phyloP scores from a whole-genome alignment of 345 rosid genomes.

The Hibiscus mutabilis region DNA sequence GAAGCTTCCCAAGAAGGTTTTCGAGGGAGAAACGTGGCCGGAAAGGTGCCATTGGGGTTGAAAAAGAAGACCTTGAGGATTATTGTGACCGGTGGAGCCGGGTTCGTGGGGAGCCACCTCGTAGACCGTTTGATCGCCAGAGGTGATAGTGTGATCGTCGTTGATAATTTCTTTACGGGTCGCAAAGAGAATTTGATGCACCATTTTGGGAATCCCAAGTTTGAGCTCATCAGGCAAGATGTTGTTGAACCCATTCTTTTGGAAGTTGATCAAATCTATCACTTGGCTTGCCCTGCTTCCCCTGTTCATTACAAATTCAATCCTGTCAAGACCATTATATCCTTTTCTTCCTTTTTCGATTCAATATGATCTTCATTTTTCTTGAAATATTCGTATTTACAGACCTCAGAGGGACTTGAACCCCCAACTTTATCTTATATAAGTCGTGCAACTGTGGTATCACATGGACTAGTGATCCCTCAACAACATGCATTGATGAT shows the following conservation, averaged over 20 bases:
- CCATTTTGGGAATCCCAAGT: slow-evolving; percentile 65
- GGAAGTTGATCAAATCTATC: slow-evolving; percentile 92
- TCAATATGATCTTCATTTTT: neutral
- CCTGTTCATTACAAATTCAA: slow-evolving; percentile 89
- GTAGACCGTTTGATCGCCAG: slow-evolving; percentile 73
- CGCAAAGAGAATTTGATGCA: slow-evolving; percentile 66
- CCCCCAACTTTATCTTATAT: too few species aligned
- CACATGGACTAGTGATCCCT: too few species aligned
- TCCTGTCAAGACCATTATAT: slow-evolving; percentile 87
- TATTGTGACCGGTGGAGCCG: slow-evolving; percentile 79
- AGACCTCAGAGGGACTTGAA: too few species aligned
- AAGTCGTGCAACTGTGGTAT: too few species aligned
- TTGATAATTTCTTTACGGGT: slow-evolving; percentile 77
- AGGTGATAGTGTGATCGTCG: slow-evolving; percentile 74
- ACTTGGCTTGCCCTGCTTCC: slow-evolving; percentile 82
- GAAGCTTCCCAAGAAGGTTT: slow-evolving; percentile 17
- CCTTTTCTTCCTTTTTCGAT: slow-evolving; percentile 24
- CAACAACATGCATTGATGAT: too few species aligned
- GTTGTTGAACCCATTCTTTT: slow-evolving; percentile 74
- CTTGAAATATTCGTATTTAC: neutral
- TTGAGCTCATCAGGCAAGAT: slow-evolving; percentile 74
- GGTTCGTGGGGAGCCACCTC: slow-evolving; percentile 88
- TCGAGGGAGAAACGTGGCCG: slow-evolving; percentile 20
- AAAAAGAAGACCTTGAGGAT: slow-evolving; percentile 51
- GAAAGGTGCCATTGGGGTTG: slow-evolving; percentile 52